A percentile compares a stretch with the other conserved stretches of the same genome.
Evolutionary conservation across 106 monocot species (phyloP).

Genomic region (Ottelia alismoides): DNA sequence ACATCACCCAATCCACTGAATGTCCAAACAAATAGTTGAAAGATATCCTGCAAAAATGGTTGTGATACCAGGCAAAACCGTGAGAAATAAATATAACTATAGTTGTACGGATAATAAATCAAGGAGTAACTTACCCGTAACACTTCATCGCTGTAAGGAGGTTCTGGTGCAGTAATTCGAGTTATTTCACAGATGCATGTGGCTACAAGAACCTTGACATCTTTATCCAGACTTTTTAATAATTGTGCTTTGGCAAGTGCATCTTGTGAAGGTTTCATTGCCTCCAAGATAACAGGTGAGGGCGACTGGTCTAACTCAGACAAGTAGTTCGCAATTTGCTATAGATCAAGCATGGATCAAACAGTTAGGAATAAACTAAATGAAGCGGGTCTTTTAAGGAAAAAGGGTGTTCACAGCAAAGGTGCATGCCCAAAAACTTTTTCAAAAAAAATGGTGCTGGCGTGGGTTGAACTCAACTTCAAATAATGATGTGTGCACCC

Average conservation of each 20-base stretch:
- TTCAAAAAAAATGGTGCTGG: too few species aligned
- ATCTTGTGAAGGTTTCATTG: conserved; percentile 53
- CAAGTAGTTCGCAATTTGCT: conserved; percentile 71
- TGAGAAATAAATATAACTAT: neutral
- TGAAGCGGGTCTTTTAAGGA: too few species aligned
- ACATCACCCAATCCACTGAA: conserved; percentile 71
- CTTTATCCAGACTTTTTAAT: conserved; percentile 75
- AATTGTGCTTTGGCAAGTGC: conserved; percentile 64
- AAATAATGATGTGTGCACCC: too few species aligned
- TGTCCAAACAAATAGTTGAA: conserved; percentile 76
- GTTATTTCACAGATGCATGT: conserved; percentile 93
- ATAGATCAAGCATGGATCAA: too few species aligned
- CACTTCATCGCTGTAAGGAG: conserved; percentile 90
- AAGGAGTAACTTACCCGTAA: conserved; percentile 40
- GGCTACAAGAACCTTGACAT: conserved; percentile 80
- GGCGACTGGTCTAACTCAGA: conserved; percentile 82
- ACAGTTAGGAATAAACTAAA: too few species aligned
- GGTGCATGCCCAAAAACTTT: too few species aligned
- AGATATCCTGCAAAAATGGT: conserved; percentile 71
- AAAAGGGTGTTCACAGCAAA: too few species aligned
- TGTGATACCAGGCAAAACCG: neutral
- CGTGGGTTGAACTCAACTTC: too few species aligned
- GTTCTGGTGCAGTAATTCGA: conserved; percentile 90
- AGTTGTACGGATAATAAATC: neutral
- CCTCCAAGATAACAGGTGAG: conserved; percentile 37